Evolutionary conservation across 805 yeast genomes (phyloP), one percentile per base, ranked within the genome.

Genomic region (Yarrowia hollandica): DNA sequence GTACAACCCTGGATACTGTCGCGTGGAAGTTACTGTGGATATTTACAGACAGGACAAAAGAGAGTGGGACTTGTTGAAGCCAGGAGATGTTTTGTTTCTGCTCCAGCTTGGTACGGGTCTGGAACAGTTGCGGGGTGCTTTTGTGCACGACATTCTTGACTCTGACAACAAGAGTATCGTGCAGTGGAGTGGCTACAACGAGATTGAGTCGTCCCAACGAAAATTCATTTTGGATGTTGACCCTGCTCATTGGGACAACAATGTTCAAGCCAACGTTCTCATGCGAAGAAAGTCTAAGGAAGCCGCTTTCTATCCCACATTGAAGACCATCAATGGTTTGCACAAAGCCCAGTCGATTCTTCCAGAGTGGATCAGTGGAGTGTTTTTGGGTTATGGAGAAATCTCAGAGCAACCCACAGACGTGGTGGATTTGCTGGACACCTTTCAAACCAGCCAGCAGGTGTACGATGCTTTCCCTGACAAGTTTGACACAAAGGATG

Each of bases 291-390:
- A 61, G 14, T 59, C 56, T 15, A 48, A 58, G 22, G 69, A 64
- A 23, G 62, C 64, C 46, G 64, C 61, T 48, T 64, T 68, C 61
- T 59, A 64, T 19, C 52, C 71, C 5, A 50, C 67, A 12, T 57
- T 68, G 11, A 61, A 63, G 15, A 62, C 60, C 19, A 33, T 39
- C 14, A 63, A 23, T 30, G 61, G 14, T 10, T 60, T 58, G 25
- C 59, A 44, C 7, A 25, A 37, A 4, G 3, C 44, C 5, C 42
- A 37, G 28, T 39, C 44, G 9, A 16, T 28, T 4, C 33, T 74
- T 0, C 77, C 77, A 0, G 67, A 65, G 1, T 75, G 79, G 79
- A 52, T 76, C 0, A 34, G 61, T 8, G 72, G 72, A 25, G 46
- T 62, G 15, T 61, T 74, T 22, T 42, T 75, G 30, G 76, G 75